Evolutionary conservation across 768 basidiomycete genomes (phyloP).

Genomic region (Panellus pusillus): DNA sequence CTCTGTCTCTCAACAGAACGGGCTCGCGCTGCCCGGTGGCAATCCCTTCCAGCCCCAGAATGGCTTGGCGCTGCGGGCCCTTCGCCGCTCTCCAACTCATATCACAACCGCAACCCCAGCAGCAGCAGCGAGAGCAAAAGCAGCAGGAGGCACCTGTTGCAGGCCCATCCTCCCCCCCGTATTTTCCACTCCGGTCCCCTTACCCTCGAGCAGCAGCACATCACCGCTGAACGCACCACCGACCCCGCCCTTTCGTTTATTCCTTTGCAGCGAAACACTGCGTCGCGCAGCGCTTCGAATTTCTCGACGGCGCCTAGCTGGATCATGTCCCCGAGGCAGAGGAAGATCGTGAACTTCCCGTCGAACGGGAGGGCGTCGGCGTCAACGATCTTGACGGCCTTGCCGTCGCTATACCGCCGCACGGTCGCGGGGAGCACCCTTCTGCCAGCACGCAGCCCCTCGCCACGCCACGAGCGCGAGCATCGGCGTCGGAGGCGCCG

Average conservation of each 20-base stretch:
- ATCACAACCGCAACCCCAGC: slow-evolving; percentile 35
- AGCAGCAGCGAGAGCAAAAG: slow-evolving; percentile 29
- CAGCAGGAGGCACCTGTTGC: slow-evolving; percentile 37
- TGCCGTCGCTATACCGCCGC: slow-evolving; percentile 2
- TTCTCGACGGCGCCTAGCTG: not conserved
- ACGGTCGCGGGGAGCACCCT: slow-evolving; percentile 3
- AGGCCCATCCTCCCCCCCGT: slow-evolving; percentile 58
- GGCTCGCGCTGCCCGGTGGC: slow-evolving; percentile 60
- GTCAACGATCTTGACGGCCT: not conserved
- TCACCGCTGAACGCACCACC: slow-evolving; percentile 62
- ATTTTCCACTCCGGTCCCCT: slow-evolving; percentile 67
- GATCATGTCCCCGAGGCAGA: slow-evolving; percentile 4
- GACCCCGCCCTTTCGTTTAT: not conserved
- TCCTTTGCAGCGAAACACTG: not conserved
- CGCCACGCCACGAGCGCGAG: not conserved
- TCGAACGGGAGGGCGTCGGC: not conserved
- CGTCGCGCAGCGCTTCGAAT: not conserved
- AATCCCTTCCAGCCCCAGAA: slow-evolving; percentile 44
- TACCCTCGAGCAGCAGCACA: slow-evolving; percentile 90
- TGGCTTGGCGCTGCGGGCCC: slow-evolving; percentile 47
- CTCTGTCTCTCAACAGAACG: slow-evolving; percentile 39
- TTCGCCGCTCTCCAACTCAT: slow-evolving; percentile 60
- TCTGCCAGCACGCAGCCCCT: slow-evolving; percentile 4
- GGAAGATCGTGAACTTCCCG: slow-evolving; percentile 9
- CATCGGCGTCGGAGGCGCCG: slow-evolving; percentile 1